Conservation (phyloP, 768 basidiomycete genomes). For the Leccinellum luteum region DNA sequence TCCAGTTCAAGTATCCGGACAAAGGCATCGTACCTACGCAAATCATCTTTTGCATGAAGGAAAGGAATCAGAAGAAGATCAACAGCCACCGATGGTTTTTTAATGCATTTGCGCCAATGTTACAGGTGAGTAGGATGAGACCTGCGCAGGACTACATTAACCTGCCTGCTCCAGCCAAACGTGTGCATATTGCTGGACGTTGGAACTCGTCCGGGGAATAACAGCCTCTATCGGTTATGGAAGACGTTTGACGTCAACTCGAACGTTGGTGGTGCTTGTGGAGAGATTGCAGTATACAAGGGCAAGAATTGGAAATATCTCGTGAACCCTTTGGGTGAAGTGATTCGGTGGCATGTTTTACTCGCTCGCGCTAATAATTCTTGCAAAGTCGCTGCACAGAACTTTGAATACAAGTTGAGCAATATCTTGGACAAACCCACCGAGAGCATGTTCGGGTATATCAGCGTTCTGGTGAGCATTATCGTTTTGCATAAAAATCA, state of each 20-base stretch:
- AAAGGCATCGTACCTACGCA: conserved; percentile 95
- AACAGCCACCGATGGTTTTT: conserved; percentile 98
- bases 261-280: conserved; percentile 93
- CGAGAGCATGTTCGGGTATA: conserved; percentile 92
- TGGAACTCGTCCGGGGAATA: conserved; percentile 85
- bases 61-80: conserved; percentile 96
- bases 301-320: conserved; percentile 82
- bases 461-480: conserved; percentile 75
- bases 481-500: neutral
- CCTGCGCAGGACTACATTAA: neutral
- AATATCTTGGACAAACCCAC: conserved; percentile 90
- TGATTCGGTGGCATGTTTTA: conserved; percentile 1
- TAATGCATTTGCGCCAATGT: conserved; percentile 82
- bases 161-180: conserved; percentile 56
- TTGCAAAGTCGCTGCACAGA: conserved; percentile 84
- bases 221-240: conserved; percentile 93
- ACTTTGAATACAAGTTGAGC: conserved; percentile 93
- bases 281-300: conserved; percentile 93
- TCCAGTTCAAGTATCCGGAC: conserved; percentile 86
- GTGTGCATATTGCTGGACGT: conserved; percentile 93
- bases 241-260: conserved; percentile 91
- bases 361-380: neutral
- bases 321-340: conserved; percentile 77
- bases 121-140: conserved; percentile 56
- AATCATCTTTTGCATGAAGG: conserved; percentile 88